phyloP scores from a whole-genome alignment of 345 rosid genomes.

The Syzygium oleosum region DNA sequence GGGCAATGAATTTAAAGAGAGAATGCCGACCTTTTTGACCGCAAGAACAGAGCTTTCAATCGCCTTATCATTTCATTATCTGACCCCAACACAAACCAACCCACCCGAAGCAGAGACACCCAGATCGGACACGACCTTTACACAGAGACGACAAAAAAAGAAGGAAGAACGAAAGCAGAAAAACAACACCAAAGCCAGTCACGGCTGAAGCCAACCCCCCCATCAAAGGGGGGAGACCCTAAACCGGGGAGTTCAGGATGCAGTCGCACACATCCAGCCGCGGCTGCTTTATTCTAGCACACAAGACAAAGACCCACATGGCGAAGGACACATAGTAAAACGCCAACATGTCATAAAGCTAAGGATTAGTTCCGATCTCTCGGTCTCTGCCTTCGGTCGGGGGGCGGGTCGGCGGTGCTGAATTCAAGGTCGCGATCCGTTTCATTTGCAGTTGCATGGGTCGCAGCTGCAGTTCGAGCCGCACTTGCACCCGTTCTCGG shows the following conservation, averaged over 20 bases:
- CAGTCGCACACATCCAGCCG: background rate
- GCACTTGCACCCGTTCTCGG: conserved; percentile 88
- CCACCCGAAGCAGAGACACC: background rate
- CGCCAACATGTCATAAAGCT: background rate
- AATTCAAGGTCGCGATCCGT: background rate
- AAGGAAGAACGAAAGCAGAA: background rate
- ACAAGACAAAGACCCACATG: background rate
- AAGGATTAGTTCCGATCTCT: background rate
- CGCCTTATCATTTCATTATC: background rate
- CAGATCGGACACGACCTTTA: background rate
- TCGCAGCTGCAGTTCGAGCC: conserved; percentile 71
- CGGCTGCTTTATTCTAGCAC: background rate
- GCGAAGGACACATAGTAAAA: background rate
- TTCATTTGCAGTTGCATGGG: conserved; percentile 86
- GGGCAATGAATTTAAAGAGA: background rate
- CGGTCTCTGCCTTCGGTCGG: background rate
- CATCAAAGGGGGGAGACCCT: background rate
- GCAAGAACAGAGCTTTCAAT: background rate
- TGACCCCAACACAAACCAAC: background rate
- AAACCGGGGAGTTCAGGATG: too few species aligned
- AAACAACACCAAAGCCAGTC: background rate
- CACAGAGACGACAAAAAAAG: background rate
- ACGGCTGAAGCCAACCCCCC: background rate
- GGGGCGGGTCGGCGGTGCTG: background rate
- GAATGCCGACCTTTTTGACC: background rate